phyloP scores from a whole-genome alignment of 805 yeast genomes.

The Hanseniaspora pseudoguilliermondii region DNA sequence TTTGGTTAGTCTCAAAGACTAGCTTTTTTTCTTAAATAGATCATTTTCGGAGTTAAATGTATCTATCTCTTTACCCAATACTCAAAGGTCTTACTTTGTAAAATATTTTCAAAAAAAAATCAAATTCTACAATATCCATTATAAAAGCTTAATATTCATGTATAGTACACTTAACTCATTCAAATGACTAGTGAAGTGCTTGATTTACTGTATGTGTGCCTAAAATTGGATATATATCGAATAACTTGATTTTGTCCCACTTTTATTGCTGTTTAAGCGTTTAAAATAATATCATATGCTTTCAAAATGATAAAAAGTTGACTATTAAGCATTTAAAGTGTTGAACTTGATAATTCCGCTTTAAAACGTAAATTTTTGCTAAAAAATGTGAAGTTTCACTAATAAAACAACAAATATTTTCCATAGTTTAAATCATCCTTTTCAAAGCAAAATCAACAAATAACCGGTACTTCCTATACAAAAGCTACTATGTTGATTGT shows the following conservation, averaged over 20 bases:
- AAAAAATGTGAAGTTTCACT: no score
- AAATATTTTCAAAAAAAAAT: not conserved
- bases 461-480: no score
- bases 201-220: not conserved
- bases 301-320: no score
- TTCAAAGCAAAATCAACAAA: no score
- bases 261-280: not conserved
- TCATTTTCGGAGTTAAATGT: no score
- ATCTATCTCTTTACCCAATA: no score
- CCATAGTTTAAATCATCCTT: no score
- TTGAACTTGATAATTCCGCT: not conserved
- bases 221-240: not conserved
- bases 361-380: not conserved
- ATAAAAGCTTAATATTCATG: not conserved
- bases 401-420: no score
- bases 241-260: not conserved
- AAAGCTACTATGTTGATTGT: no score
- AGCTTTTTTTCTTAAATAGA: no score
- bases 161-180: not conserved
- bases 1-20: no score
- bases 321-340: not conserved
- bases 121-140: not conserved
- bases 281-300: not conserved
- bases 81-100: not conserved
- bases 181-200: not conserved